These are phyloP conservation scores for Nemania abortiva DNA, from an alignment of 2,329 filamentous ascomycete species.

Conservation along the genomic window DNA sequence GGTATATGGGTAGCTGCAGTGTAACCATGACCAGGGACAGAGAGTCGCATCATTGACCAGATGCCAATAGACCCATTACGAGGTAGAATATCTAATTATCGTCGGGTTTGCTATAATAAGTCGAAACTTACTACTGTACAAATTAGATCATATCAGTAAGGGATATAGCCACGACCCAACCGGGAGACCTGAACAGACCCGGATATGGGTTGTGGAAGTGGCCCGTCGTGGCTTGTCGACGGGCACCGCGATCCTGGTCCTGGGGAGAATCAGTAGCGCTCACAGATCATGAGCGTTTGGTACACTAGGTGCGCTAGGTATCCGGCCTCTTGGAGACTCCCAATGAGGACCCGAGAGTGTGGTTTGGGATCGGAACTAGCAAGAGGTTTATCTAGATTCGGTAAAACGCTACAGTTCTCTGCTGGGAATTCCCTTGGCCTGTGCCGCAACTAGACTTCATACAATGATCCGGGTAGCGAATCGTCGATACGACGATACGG, in stretches of 20 bases:
- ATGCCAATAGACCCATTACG: conserved; percentile 12
- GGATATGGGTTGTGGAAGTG: conserved; percentile 15
- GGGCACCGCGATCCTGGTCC: conserved; percentile 22
- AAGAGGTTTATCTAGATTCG: conserved; percentile 20
- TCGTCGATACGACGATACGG: conserved; percentile 3
- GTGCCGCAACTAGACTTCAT: conserved; percentile 6
- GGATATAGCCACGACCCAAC: conserved; percentile 12
- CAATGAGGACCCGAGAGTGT: conserved; percentile 37
- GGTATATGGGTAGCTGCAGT: conserved; percentile 27
- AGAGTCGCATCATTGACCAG: conserved; percentile 12
- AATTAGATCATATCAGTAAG: conserved; percentile 27
- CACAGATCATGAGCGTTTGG: background rate
- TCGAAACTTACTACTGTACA: conserved; percentile 20
- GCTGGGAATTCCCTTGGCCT: background rate
- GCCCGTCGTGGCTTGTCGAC: background rate
- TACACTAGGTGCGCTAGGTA: background rate
- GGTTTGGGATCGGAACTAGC: conserved; percentile 37
- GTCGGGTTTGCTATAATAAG: conserved; percentile 27
- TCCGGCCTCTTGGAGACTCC: conserved; percentile 11
- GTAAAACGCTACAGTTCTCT: conserved; percentile 16
- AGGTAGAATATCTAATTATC: background rate
- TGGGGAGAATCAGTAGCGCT: conserved; percentile 6
- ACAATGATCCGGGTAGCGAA: conserved; percentile 4
- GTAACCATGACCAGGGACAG: conserved; percentile 30
- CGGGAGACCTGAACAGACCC: background rate